Conservation (phyloP, 1,284 basidiomycete genomes). For the Albatrellus sp. region DNA sequence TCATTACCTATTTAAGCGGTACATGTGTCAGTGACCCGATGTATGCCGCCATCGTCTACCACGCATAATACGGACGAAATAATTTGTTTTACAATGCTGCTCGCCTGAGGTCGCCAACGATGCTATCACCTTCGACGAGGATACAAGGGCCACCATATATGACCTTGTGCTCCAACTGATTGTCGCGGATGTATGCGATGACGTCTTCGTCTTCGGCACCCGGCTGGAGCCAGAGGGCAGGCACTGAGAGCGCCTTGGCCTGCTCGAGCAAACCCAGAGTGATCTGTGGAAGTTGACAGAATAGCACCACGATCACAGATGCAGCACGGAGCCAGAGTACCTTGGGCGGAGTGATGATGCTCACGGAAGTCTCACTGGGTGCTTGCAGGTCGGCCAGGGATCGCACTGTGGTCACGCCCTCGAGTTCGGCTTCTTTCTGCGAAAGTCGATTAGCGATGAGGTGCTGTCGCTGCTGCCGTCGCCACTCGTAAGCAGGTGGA, state of each 20-base stretch:
- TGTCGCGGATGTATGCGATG: slow-evolving; percentile 35
- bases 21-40: no score
- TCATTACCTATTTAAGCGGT: no score
- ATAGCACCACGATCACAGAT: no score
- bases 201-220: slow-evolving; percentile 61
- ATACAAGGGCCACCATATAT: slow-evolving; percentile 71
- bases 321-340: no score
- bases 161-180: slow-evolving; percentile 44
- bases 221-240: slow-evolving; percentile 77
- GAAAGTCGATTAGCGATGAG: not conserved
- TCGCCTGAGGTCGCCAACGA: slow-evolving; percentile 15
- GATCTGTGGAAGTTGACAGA: slow-evolving; percentile 29
- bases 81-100: no score
- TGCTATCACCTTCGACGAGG: slow-evolving; percentile 54
- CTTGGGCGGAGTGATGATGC: slow-evolving; percentile 67
- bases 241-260: slow-evolving; percentile 49
- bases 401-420: slow-evolving; percentile 42
- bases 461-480: not conserved
- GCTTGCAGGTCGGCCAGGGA: slow-evolving; percentile 45
- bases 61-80: no score
- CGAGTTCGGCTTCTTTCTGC: slow-evolving; percentile 54
- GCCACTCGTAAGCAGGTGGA: slow-evolving; percentile 1
- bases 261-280: slow-evolving; percentile 54
- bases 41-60: no score
- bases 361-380: slow-evolving; percentile 63